Evolutionary conservation across 2,329 filamentous ascomycete genomes (phyloP), one percentile per base, ranked within the genome.

Genomic region (Chaetomiaceae sp.): DNA sequence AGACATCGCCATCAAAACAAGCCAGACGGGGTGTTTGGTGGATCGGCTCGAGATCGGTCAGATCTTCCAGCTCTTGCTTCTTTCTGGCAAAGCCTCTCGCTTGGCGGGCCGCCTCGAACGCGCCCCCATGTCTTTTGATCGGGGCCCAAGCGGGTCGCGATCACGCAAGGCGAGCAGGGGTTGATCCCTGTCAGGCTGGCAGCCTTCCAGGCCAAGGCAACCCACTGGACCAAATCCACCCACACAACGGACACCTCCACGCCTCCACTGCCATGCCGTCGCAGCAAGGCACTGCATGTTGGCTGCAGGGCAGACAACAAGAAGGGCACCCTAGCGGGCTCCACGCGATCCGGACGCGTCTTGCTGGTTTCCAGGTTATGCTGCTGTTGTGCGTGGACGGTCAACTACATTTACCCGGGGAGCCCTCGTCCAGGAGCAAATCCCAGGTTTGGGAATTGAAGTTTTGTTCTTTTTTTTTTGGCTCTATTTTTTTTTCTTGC

Each of bases 351-450:
- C 33, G 34, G 44, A 54, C 51, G 48, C 48, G 48, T 56, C 43
- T 44, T 35, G 20, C 34, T 42, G 46, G 33, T 43, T n/a, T n/a
- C n/a, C n/a, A n/a, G n/a, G n/a, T 23, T 50, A 45, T 37, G 31
- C 5, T 20, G 46, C n/a, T 17, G 16, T 34, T 49, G 33, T n/a
- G n/a, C n/a, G 25, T 27, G 25, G 25, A 27, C 25, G 25, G 25
- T 27, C 25, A 27, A 27, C 55, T 57, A 58, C 55, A 57, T 57
- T 58, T 58, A 58, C 39, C 56, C 56, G 51, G 45, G 40, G 44
- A 45, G 52, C 55, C 56, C 56, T 49, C 56, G n/a, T n/a, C n/a
- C n/a, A n/a, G n/a, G n/a, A n/a, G n/a, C n/a, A n/a, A n/a, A n/a
- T n/a, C n/a, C n/a, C n/a, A n/a, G n/a, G n/a, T n/a, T n/a, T n/a